A percentile compares a stretch with the other conserved stretches of the same genome.
Conservation (phyloP, 371 early-diverging fungal genomes). For the Syncephalastrum contaminatum region DNA sequence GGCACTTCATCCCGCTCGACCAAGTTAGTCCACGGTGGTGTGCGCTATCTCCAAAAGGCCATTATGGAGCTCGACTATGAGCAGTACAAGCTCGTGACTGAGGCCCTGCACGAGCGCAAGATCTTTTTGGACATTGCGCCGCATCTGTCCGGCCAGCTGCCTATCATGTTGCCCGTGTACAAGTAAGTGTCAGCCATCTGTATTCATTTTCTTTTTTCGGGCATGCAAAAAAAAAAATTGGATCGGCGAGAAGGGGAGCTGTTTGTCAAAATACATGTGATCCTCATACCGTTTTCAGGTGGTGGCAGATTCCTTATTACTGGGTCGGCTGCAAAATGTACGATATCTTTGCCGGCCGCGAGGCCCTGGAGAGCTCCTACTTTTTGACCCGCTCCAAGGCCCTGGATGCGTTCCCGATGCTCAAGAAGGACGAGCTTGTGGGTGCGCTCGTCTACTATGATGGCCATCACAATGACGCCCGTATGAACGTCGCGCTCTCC, state of each 20-base stretch:
- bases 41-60: constrained; percentile 99
- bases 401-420: constrained; percentile 93
- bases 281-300: constrained; percentile 41
- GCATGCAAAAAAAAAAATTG: constrained; percentile 11
- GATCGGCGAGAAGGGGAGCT: constrained; percentile 1
- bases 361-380: constrained; percentile 87
- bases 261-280: constrained; percentile 6
- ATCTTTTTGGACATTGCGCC: constrained; percentile 96
- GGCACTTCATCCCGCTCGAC: constrained; percentile 97
- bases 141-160: constrained; percentile 91
- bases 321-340: constrained; percentile 97
- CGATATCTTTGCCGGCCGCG: constrained; percentile 91
- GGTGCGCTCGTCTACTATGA: constrained; percentile 99
- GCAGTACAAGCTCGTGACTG: constrained; percentile 96
- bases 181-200: constrained; percentile 16
- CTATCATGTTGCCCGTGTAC: constrained; percentile 50
- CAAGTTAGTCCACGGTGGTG: constrained; percentile 99
- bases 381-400: constrained; percentile 86
- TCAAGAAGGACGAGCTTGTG: constrained; percentile 85
- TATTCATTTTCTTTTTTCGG: constrained; percentile 2
- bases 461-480: constrained; percentile 97
- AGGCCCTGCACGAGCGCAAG: constrained; percentile 96
- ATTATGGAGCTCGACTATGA: constrained; percentile 92
- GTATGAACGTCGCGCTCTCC: constrained; percentile 97
- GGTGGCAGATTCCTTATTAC: constrained; percentile 97